phyloP scores from a whole-genome alignment of 2,329 filamentous ascomycete species.

The Aspergillus flavus region DNA sequence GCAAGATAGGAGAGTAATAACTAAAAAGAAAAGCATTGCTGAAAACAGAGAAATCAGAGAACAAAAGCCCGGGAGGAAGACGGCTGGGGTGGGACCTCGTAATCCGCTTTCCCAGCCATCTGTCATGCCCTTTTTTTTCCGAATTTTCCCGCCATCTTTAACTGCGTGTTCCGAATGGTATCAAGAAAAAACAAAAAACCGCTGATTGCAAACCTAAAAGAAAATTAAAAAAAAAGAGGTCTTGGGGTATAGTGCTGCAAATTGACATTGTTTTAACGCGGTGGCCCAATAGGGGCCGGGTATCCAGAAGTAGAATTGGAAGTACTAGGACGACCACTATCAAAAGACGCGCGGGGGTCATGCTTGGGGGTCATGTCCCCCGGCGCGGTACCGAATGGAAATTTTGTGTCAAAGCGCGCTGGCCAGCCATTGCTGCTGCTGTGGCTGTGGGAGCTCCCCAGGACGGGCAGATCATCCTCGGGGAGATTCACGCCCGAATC shows the following conservation, averaged over 20 bases:
- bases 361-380: constrained; percentile 85
- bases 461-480: constrained; percentile 71
- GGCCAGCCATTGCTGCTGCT: constrained; percentile 62
- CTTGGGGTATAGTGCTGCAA: constrained; percentile 51
- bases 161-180: constrained; percentile 31
- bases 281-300: constrained; percentile 88
- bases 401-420: constrained; percentile 62
- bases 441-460: constrained; percentile 60
- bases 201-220: constrained; percentile 20
- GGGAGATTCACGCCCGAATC: constrained; percentile 93
- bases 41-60: constrained; percentile 8
- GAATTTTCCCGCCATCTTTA: constrained; percentile 9
- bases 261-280: constrained; percentile 69
- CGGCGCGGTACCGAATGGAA: constrained; percentile 64
- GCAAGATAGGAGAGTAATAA: constrained; percentile 1
- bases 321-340: constrained; percentile 89
- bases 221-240: constrained; percentile 36
- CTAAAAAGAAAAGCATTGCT: neutral
- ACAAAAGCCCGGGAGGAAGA: constrained; percentile 11
- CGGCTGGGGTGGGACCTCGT: neutral
- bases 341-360: constrained; percentile 79
- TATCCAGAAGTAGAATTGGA: constrained; percentile 98
- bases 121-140: constrained; percentile 7
- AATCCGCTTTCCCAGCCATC: constrained; percentile 6
- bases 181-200: constrained; percentile 38